Evolutionary conservation across 2,329 filamentous ascomycete genomes (phyloP), one percentile per base, ranked within the genome.

Genomic region (Aureobasidium vineae): DNA sequence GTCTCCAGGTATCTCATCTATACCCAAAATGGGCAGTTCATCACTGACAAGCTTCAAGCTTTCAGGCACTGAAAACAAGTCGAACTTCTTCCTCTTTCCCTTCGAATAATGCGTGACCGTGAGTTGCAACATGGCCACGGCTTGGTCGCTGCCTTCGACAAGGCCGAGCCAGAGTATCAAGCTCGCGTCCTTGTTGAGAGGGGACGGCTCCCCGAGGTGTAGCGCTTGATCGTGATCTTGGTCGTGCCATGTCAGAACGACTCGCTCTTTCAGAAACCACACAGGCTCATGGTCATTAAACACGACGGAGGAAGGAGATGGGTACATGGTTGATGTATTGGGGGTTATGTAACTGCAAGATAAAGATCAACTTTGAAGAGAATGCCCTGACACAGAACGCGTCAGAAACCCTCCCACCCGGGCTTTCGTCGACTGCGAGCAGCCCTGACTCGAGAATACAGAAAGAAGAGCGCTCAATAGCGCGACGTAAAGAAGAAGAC

Each of bases 391-490:
- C 64, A 43, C 41, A n/a, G 52, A 21, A 56, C n/a, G 63, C 41
- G 45, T 66, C 53, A 52, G 53, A 56, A 60, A 59, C 63, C 63
- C 63, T 43, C 63, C 63, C 63, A 52, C 63, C 63, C 63, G 43
- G 63, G 63, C 63, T 66, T 66, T 38, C 21, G 52, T 53, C 38
- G 50, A 45, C 50, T 50, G 63, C 31, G 63, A 66, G 63, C 40
- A 66, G 53, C 63, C 63, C 53, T 60, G 63, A 66, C 63, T 66
- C 63, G 13, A 47, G 3, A 54, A 57, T 43, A n/a, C 38, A 53
- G 16, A 45, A 45, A 21, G 47, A 56, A 45, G 26, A 59, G 28
- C 41, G 41, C 26, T 23, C n/a, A 50, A 16, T 50, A 19, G 31
- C 8, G 26, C 23, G 26, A 52, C 31, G 6, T 3, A 38, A 36